phyloP scores from a whole-genome alignment of 495 filamentous ascomycete genomes.

The Penicillium flavigenum region DNA sequence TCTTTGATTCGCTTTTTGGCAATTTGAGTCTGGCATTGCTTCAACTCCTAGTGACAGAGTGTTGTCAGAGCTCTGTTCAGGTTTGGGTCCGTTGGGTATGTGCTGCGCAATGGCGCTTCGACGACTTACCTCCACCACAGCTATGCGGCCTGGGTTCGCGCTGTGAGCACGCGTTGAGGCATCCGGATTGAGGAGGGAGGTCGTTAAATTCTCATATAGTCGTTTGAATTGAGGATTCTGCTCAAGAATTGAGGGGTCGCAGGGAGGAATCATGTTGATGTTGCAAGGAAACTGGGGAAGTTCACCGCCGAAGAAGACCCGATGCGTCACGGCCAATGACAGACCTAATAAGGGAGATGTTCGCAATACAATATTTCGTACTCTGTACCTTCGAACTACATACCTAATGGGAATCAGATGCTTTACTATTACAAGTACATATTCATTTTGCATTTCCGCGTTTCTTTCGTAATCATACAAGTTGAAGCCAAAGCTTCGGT shows the following conservation, averaged over 20 bases:
- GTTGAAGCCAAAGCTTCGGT: conserved; percentile 27
- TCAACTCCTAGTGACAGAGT: conserved; percentile 35
- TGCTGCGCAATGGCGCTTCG: not conserved
- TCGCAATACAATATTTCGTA: not conserved
- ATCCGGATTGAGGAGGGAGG: conserved; percentile 57
- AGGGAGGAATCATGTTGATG: conserved; percentile 61
- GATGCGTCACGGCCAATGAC: conserved; percentile 1
- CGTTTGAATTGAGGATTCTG: conserved; percentile 64
- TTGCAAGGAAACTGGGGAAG: conserved; percentile 14
- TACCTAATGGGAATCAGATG: not conserved
- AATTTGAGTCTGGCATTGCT: conserved; percentile 34
- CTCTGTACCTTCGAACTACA: not conserved
- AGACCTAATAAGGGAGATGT: not conserved
- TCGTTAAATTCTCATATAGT: conserved; percentile 60
- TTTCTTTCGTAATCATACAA: conserved; percentile 52
- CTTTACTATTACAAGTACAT: conserved; percentile 16
- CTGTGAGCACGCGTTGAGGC: conserved; percentile 59
- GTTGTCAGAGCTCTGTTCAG: conserved; percentile 5
- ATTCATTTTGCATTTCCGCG: conserved; percentile 37
- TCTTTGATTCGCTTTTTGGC: conserved; percentile 42
- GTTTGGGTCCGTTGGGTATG: not conserved
- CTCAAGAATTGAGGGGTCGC: conserved; percentile 60
- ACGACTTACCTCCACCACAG: conserved; percentile 50
- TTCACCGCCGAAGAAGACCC: conserved; percentile 26
- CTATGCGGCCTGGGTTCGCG: conserved; percentile 52